Conservation (phyloP, 116 monocot genomes). For the Phalaenopsis hybrid region DNA sequence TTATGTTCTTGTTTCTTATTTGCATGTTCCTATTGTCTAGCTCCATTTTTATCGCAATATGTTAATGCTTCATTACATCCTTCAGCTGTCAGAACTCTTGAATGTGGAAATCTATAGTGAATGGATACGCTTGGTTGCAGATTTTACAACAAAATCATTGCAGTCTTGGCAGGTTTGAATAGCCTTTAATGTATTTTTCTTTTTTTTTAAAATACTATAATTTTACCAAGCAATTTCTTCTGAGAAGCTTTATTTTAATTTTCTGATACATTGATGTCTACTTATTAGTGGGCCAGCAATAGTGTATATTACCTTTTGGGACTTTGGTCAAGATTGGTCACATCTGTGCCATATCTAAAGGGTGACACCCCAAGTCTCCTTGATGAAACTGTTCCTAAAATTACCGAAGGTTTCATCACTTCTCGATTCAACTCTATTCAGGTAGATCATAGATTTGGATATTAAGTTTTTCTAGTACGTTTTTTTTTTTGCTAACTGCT, state of each 20-base stretch:
- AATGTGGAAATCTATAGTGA: conserved; percentile 85
- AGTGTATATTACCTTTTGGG: conserved; percentile 94
- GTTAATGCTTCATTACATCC: neutral
- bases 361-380: conserved; percentile 82
- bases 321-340: conserved; percentile 98
- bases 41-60: neutral
- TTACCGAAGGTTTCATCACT: conserved; percentile 89
- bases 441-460: conserved; percentile 28
- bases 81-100: conserved; percentile 86
- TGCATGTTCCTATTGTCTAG: neutral
- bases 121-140: conserved; percentile 90
- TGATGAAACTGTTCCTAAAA: conserved; percentile 94
- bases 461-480: neutral
- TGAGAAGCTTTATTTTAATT: neutral
- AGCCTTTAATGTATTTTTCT: conserved; percentile 1
- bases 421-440: conserved; percentile 93
- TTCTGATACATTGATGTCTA: neutral
- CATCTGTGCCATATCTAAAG: conserved; percentile 93
- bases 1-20: neutral
- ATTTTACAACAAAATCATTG: conserved; percentile 85
- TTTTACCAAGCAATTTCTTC: neutral
- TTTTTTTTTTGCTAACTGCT: neutral
- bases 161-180: conserved; percentile 96
- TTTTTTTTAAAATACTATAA: neutral
- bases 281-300: conserved; percentile 87